These are phyloP conservation scores for Beta lomatogona DNA, from an alignment of 179 eudicot species.

Conservation along the genomic window DNA sequence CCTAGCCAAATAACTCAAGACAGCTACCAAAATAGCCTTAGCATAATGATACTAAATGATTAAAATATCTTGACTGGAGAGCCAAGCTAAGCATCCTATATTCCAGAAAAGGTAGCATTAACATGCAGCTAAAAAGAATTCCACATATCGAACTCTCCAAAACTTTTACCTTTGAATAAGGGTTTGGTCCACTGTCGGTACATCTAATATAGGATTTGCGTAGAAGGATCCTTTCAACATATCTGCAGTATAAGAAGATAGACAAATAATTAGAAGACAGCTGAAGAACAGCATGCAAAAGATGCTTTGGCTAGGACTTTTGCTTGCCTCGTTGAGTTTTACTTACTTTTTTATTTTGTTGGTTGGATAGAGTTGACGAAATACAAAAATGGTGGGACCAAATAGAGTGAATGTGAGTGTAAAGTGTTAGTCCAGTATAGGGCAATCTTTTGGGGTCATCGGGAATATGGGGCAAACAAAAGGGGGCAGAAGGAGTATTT, in stretches of 20 bases:
- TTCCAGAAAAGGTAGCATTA: constrained; percentile 4
- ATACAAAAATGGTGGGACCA: background rate
- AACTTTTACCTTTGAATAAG: constrained; percentile 64
- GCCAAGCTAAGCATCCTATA: background rate
- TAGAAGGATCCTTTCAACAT: constrained; percentile 89
- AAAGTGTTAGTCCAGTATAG: no score
- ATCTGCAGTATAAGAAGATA: constrained; percentile 51
- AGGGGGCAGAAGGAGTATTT: no score
- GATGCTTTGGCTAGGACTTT: background rate
- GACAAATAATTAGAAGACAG: background rate
- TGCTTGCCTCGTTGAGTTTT: no score
- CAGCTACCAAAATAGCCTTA: background rate
- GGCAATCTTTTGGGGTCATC: no score
- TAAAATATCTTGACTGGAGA: background rate
- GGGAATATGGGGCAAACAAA: no score
- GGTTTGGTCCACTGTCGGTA: constrained; percentile 62
- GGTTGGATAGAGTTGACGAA: no score
- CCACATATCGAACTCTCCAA: background rate
- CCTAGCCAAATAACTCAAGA: background rate
- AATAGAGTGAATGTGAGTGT: background rate
- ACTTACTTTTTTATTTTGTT: no score
- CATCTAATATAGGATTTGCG: constrained; percentile 88
- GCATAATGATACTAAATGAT: background rate
- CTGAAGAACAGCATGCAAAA: background rate
- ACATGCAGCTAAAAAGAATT: background rate